Base-by-base conservation (phyloP, 257 asterid species). In the Solanum clarkiae region DNA sequence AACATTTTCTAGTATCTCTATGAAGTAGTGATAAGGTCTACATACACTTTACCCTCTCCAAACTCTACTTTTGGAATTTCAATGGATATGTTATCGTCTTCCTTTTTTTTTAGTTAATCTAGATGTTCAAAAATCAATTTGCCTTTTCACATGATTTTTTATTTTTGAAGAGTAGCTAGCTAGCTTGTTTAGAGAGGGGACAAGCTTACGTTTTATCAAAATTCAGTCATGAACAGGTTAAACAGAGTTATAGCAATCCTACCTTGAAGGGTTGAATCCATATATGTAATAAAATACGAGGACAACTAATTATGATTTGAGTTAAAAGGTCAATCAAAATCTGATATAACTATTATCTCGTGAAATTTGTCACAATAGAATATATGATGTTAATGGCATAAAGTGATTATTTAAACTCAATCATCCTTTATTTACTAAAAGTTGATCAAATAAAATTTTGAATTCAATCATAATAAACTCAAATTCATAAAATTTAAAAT, bases 201-300 rank as follows among this genome's bases (percentile, higher is more conserved):
- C 10, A 18, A 22, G 20, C 0, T 57, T 57, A 20, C 9, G 9
- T 18, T 18, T 2, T 20, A 57, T 3, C 0, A 4, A 0, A 57
- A 57, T 57, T 57, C 26, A 57, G 13, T 1, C 65, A 57, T 56
- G 26, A 57, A 5, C 26, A 57, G 6, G 26, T 57, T 57, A 12
- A 57, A 57, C 6, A 57, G 0, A 57, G 65, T 8, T 20, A 4
- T 57, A 57, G 18, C 12, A 11, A 1, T 18, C 2, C 24, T 17
- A 18, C 24, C 6, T 8, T 57, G 65, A 12, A 20, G 65, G 26
- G 0, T 20, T 20, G 26, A 18, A 57, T 57, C 13, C 13, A 20
- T 8, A 12, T 8, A 22, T 57, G 13, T 18, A 24, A 57, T 18
- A 57, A 57, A 18, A 20, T 57, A 57, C 9, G 13, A 3, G 65